phyloP scores from a whole-genome alignment of 108 stramenopile genomes.

The Poteriospumella lacustris region DNA sequence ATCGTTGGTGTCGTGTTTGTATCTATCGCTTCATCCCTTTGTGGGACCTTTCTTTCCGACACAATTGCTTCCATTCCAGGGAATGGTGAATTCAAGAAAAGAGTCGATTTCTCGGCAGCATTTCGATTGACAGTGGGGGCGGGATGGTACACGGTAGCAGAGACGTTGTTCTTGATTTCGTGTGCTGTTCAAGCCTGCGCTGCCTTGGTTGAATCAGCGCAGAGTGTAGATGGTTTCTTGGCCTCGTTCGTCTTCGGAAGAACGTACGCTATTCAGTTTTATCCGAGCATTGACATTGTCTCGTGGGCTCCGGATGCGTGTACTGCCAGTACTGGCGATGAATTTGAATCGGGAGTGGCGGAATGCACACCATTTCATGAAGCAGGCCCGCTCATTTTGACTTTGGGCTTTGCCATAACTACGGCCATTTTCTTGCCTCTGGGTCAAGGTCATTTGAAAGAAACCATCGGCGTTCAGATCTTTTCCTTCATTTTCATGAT shows the following conservation, averaged over 20 bases:
- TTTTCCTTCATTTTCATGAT: slow-evolving; percentile 25
- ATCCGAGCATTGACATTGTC: not conserved
- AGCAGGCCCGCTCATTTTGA: slow-evolving; percentile 26
- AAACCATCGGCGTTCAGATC: slow-evolving; percentile 33
- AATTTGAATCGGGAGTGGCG: not conserved
- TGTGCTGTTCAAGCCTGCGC: slow-evolving; percentile 22
- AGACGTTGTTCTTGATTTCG: slow-evolving; percentile 27
- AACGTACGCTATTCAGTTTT: slow-evolving; percentile 22
- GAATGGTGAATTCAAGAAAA: not conserved
- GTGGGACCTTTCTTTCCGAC: slow-evolving; percentile 65
- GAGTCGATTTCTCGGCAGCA: slow-evolving; percentile 24
- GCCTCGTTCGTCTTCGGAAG: slow-evolving; percentile 4
- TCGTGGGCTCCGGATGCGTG: not conserved
- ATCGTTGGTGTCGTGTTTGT: slow-evolving; percentile 47
- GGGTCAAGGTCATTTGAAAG: slow-evolving; percentile 19
- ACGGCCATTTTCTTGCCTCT: slow-evolving; percentile 22
- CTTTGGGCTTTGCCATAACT: slow-evolving; percentile 24
- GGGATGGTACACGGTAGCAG: not conserved
- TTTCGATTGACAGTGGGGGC: slow-evolving; percentile 9
- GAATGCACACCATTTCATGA: slow-evolving; percentile 29
- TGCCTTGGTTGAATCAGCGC: slow-evolving; percentile 28
- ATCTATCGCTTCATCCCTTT: slow-evolving; percentile 56
- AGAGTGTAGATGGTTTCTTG: slow-evolving; percentile 24
- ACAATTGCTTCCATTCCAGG: slow-evolving; percentile 41
- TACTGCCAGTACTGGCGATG: not conserved